Percentiles rank a stretch among this genome's conserved stretches.
Conservation (phyloP, 2,329 filamentous ascomycete species). For the Claviceps capensis region DNA sequence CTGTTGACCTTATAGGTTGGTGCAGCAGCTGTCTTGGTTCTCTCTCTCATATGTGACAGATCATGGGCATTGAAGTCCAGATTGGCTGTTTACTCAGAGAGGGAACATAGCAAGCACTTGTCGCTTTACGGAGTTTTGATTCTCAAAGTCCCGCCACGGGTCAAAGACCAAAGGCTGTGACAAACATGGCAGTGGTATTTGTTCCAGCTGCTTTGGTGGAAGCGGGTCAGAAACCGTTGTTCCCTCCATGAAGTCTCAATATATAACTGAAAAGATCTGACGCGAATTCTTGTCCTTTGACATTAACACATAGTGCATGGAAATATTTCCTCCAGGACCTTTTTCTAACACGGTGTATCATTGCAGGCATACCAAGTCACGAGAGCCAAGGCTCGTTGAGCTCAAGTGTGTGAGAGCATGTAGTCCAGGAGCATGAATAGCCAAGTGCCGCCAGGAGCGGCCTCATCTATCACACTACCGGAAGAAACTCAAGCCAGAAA, state of each 20-base stretch:
- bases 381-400: background rate
- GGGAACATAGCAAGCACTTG: constrained; percentile 7
- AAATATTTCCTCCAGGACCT: background rate
- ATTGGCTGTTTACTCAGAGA: background rate
- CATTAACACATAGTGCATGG: background rate
- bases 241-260: constrained; percentile 33
- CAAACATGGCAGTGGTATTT: constrained; percentile 25
- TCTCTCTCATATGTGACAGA: background rate
- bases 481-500: background rate
- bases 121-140: constrained; percentile 40
- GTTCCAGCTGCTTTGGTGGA: constrained; percentile 3
- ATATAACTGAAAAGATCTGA: constrained; percentile 70
- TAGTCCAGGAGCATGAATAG: constrained; percentile 6
- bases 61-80: background rate
- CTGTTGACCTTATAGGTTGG: background rate
- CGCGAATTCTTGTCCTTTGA: constrained; percentile 12
- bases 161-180: constrained; percentile 46
- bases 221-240: constrained; percentile 32
- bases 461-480: background rate
- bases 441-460: background rate
- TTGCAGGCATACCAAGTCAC: background rate
- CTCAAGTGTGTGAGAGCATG: constrained; percentile 2
- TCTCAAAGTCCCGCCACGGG: constrained; percentile 27
- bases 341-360: background rate
- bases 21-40: background rate